Evolutionary conservation across 1,284 basidiomycete genomes (phyloP).

Genomic region (Puccinia triticina): DNA sequence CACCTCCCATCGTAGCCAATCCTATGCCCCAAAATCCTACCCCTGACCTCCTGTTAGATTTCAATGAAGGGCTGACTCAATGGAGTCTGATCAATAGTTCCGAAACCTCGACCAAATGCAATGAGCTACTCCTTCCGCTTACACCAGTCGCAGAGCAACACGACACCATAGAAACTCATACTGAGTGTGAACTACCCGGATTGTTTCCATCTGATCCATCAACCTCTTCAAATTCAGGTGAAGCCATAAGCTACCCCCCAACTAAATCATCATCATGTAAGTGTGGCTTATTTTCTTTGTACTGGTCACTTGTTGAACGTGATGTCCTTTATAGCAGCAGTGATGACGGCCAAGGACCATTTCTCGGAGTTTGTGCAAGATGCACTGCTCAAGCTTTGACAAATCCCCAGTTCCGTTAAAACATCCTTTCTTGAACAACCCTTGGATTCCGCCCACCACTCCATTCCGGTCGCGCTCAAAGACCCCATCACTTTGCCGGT

Average conservation of each 20-base stretch:
- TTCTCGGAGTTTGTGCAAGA: conserved; percentile 1
- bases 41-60: not conserved
- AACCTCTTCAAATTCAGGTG: no score
- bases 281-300: not conserved
- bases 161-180: not conserved
- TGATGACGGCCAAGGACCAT: not conserved
- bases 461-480: not conserved
- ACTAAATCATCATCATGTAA: not conserved
- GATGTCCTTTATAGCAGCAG: not conserved
- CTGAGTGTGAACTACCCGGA: not conserved
- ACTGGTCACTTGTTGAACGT: not conserved
- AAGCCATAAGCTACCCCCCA: not conserved
- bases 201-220: not conserved
- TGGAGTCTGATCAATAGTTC: not conserved
- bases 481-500: no score
- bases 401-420: not conserved
- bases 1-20: not conserved
- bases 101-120: not conserved
- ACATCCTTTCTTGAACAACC: not conserved
- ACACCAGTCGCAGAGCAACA: not conserved
- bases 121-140: not conserved
- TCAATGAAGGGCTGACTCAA: not conserved
- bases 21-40: not conserved
- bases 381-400: not conserved
- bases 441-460: no score